phyloP scores from a whole-genome alignment of 345 rosid genomes.

The Citrus cavaleriei region DNA sequence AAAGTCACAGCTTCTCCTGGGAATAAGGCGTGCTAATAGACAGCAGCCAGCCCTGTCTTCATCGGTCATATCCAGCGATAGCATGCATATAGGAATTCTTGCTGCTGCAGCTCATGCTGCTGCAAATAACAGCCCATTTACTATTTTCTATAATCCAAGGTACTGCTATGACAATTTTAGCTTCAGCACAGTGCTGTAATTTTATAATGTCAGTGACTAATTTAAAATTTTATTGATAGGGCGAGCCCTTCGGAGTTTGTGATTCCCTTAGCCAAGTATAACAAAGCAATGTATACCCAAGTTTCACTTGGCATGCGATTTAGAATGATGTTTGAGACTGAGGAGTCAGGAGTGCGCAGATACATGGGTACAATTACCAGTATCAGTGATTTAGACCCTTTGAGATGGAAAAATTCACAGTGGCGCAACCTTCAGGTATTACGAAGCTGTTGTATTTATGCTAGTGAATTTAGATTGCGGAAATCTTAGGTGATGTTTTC shows the following conservation, averaged over 20 bases:
- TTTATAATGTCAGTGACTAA: conserved; percentile 21
- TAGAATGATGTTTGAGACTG: conserved; percentile 98
- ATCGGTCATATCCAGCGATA: conserved; percentile 92
- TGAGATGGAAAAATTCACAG: conserved; percentile 91
- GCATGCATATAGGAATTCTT: conserved; percentile 99
- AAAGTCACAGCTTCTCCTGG: conserved; percentile 83
- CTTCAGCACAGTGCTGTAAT: not conserved
- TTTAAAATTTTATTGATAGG: conserved; percentile 40
- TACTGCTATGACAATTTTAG: conserved; percentile 18
- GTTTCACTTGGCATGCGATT: conserved; percentile 93
- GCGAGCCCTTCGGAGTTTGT: conserved; percentile 98
- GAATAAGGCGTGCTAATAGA: conserved; percentile 81
- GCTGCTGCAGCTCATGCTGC: conserved; percentile 99
- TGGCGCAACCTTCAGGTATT: conserved; percentile 98
- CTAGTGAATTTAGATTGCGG: not conserved
- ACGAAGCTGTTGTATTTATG: not conserved
- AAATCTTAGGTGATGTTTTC: not conserved
- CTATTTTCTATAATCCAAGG: conserved; percentile 95
- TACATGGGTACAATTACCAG: conserved; percentile 97
- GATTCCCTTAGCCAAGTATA: conserved; percentile 89
- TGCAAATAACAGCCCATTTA: conserved; percentile 87
- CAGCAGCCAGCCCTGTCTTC: conserved; percentile 94
- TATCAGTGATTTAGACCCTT: conserved; percentile 79
- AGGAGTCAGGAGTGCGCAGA: conserved; percentile 92
- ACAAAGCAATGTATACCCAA: conserved; percentile 83